A percentile compares a stretch with the other conserved stretches of the same genome.
phyloP scores from a whole-genome alignment of 768 basidiomycete species.

The Termitomyces sp. region DNA sequence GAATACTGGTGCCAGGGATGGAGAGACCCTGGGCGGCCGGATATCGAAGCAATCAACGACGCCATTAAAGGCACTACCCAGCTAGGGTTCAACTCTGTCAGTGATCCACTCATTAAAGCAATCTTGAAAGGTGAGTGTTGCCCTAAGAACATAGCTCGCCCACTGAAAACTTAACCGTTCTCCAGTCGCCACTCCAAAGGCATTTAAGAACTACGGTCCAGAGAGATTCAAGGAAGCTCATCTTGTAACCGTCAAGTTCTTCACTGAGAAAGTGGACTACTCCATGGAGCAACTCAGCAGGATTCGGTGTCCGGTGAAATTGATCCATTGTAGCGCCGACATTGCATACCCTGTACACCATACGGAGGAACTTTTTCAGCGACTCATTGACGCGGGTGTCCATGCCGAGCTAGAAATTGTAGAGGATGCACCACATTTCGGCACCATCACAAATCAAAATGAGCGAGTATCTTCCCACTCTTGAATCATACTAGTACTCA shows the following conservation, averaged over 20 bases:
- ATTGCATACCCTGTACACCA: constrained; percentile 26
- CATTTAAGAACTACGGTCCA: constrained; percentile 18
- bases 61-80: constrained; percentile 9
- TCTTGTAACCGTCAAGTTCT: constrained; percentile 26
- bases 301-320: constrained; percentile 23
- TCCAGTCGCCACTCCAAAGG: constrained; percentile 15
- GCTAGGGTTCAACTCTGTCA: constrained; percentile 24
- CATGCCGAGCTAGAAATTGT: constrained; percentile 19
- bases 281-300: constrained; percentile 16
- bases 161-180: constrained; percentile 13
- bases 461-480: not conserved
- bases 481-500: not conserved
- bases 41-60: constrained; percentile 1
- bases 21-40: not conserved
- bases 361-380: constrained; percentile 18
- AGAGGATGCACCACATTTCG: constrained; percentile 29
- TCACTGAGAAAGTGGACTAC: constrained; percentile 20
- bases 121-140: constrained; percentile 7
- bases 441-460: constrained; percentile 25
- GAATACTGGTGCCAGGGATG: constrained; percentile 9
- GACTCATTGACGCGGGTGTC: constrained; percentile 20
- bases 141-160: not conserved
- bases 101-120: constrained; percentile 17
- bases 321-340: constrained; percentile 28
- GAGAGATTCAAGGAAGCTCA: constrained; percentile 23